Evolutionary conservation across 176 grass and related monocot species (phyloP).

Genomic region (Zea mays): DNA sequence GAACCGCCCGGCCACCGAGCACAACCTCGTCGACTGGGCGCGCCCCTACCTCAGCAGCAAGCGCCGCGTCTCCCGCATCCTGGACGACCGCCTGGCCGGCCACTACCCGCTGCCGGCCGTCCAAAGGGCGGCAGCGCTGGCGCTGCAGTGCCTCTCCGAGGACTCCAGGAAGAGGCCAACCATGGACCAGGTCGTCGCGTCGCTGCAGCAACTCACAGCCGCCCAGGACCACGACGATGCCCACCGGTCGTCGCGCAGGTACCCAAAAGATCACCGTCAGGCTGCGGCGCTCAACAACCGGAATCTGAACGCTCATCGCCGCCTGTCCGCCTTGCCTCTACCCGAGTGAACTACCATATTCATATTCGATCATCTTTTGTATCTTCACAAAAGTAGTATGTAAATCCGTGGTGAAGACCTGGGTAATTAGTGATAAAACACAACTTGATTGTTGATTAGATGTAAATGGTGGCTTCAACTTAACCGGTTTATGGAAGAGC

Average conservation of each 20-base stretch:
- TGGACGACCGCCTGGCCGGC: slow-evolving; percentile 53
- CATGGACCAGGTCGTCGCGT: slow-evolving; percentile 57
- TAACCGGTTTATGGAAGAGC: too few species aligned
- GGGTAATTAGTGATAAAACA: too few species aligned
- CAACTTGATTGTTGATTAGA: too few species aligned
- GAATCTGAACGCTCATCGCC: neutral
- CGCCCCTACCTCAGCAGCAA: slow-evolving; percentile 54
- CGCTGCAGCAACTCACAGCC: slow-evolving; percentile 41
- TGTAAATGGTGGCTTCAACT: too few species aligned
- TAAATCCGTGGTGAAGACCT: too few species aligned
- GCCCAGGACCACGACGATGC: slow-evolving; percentile 24
- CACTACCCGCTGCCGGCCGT: slow-evolving; percentile 57
- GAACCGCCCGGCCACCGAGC: slow-evolving; percentile 58
- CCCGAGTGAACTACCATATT: neutral
- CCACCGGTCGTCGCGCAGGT: neutral
- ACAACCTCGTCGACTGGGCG: slow-evolving; percentile 81
- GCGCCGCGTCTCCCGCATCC: slow-evolving; percentile 46
- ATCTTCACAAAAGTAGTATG: too few species aligned
- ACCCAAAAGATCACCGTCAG: neutral
- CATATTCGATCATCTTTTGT: too few species aligned
- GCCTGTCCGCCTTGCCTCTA: slow-evolving; percentile 8
- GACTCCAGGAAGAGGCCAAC: slow-evolving; percentile 52
- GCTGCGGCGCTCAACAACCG: too few species aligned
- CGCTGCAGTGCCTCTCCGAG: slow-evolving; percentile 52
- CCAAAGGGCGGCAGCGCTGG: slow-evolving; percentile 46